Percentiles rank a stretch among this genome's conserved stretches.
Conservation (phyloP, 345 rosid species). For the Aurinia saxatilis region DNA sequence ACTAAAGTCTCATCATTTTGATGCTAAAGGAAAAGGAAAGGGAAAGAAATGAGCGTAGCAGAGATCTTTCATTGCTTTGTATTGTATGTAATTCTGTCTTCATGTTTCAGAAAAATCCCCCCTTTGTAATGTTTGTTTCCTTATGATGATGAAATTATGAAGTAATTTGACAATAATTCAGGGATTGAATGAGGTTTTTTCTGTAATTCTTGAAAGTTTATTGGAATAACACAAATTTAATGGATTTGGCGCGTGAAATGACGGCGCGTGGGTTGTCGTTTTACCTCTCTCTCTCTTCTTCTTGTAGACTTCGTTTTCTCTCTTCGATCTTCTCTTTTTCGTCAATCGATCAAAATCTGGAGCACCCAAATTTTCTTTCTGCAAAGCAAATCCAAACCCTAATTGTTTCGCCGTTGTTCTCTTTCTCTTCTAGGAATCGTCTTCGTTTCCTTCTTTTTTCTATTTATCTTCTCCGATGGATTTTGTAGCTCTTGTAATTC, state of each 20-base stretch:
- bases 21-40: constrained; percentile 52
- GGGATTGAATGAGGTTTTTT: neutral
- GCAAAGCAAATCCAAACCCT: constrained; percentile 36
- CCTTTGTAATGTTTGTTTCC: constrained; percentile 9
- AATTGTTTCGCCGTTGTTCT: neutral
- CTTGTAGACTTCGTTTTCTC: constrained; percentile 15
- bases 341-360: constrained; percentile 25
- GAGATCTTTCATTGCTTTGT: neutral
- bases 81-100: constrained; percentile 9
- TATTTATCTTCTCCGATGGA: constrained; percentile 10
- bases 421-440: neutral
- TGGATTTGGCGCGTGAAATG: constrained; percentile 9
- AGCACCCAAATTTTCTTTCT: neutral
- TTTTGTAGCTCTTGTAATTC: constrained; percentile 26
- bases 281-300: constrained; percentile 11
- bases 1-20: constrained; percentile 72
- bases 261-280: constrained; percentile 10
- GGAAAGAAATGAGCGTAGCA: constrained; percentile 36
- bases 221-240: neutral
- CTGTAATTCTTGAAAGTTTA: neutral
- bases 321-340: constrained; percentile 23
- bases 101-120: neutral
- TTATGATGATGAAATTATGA: neutral
- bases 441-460: neutral
- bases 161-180: neutral